These are phyloP conservation scores for Beta vulgaris DNA, from an alignment of 148 eudicot species.

Conservation along the genomic window DNA sequence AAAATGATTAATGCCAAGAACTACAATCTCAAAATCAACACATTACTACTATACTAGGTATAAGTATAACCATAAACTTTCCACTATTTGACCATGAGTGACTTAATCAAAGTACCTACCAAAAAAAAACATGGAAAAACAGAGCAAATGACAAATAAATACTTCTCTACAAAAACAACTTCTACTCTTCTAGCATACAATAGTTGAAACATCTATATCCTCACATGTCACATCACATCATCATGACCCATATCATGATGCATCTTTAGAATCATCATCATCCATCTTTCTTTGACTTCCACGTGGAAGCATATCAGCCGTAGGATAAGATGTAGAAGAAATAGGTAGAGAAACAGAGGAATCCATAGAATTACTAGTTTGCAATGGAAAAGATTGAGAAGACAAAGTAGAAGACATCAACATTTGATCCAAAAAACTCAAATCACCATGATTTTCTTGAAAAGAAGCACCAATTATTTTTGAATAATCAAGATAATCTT, in stretches of 20 bases:
- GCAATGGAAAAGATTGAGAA: slow-evolving; percentile 14
- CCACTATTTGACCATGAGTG: slow-evolving; percentile 21
- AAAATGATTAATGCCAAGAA: no score
- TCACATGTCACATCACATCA: not conserved
- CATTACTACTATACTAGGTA: no score
- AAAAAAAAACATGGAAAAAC: slow-evolving; percentile 24
- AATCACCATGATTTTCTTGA: slow-evolving; percentile 13
- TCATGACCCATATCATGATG: slow-evolving; percentile 25
- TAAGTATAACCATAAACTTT: not conserved
- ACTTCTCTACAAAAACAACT: no score
- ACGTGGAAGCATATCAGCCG: slow-evolving; percentile 21
- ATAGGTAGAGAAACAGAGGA: slow-evolving; percentile 24
- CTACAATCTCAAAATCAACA: no score
- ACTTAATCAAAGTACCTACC: slow-evolving; percentile 5
- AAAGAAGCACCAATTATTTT: slow-evolving; percentile 22
- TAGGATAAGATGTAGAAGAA: slow-evolving; percentile 2
- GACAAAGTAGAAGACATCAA: slow-evolving; percentile 23
- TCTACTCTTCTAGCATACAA: not conserved
- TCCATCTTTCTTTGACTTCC: slow-evolving; percentile 22
- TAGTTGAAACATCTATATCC: not conserved
- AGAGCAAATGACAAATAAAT: slow-evolving; percentile 12
- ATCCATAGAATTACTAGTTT: not conserved
- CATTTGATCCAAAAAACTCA: slow-evolving; percentile 24
- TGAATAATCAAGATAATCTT: slow-evolving; percentile 33
- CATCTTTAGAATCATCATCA: slow-evolving; percentile 6